Conservation (phyloP, 805 yeast genomes). For the Suhomyces sp. region DNA sequence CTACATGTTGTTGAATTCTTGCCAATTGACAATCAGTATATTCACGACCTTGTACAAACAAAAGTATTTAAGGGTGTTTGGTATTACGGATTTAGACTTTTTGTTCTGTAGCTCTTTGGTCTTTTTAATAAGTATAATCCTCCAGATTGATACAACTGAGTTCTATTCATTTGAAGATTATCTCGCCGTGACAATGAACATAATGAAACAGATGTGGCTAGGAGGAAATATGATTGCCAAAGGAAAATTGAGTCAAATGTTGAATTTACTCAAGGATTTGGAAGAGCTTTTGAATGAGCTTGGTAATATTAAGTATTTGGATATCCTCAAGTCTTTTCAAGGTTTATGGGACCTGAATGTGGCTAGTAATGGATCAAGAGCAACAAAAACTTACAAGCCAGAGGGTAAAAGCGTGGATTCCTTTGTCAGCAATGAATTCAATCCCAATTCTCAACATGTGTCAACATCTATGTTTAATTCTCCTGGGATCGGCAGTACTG, state of each 20-base stretch:
- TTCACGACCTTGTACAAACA: constrained; percentile 20
- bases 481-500: background rate
- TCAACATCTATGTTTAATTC: background rate
- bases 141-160: constrained; percentile 10
- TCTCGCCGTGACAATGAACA: constrained; percentile 14
- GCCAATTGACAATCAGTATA: constrained; percentile 23
- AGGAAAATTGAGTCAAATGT: constrained; percentile 16
- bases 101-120: constrained; percentile 19
- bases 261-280: constrained; percentile 1
- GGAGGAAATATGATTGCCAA: constrained; percentile 21
- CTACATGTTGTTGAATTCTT: constrained; percentile 15
- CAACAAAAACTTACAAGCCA: background rate
- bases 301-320: background rate
- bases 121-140: constrained; percentile 19
- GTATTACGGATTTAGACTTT: constrained; percentile 27
- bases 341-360: background rate
- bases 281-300: background rate
- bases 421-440: background rate
- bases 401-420: background rate
- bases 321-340: background rate
- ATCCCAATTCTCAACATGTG: background rate
- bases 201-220: constrained; percentile 18
- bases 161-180: constrained; percentile 15
- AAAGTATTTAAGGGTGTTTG: constrained; percentile 19
- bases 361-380: background rate